A percentile compares a stretch with the other conserved stretches of the same genome.
phyloP scores from a whole-genome alignment of 2,329 filamentous ascomycete genomes.

The Massarina eburnea region DNA sequence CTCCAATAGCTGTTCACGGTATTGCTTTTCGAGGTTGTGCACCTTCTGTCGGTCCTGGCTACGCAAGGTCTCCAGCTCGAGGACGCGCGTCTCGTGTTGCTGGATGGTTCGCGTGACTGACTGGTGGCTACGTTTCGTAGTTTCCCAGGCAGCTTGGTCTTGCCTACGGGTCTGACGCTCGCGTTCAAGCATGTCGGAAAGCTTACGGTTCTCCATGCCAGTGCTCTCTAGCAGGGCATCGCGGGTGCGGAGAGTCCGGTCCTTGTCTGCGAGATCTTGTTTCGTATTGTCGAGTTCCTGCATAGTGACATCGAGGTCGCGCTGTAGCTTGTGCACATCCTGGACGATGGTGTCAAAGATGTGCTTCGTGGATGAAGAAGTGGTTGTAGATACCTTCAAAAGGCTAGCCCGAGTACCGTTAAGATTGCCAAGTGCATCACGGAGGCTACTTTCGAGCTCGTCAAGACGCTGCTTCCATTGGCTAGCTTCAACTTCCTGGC shows the following conservation, averaged over 20 bases:
- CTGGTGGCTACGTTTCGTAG: conserved; percentile 82
- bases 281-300: conserved; percentile 80
- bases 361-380: conserved; percentile 7
- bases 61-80: conserved; percentile 81
- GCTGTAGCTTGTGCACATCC: conserved; percentile 84
- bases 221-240: conserved; percentile 87
- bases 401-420: conserved; percentile 83
- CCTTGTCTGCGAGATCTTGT: conserved; percentile 81
- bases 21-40: conserved; percentile 72
- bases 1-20: conserved; percentile 85
- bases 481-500: conserved; percentile 82
- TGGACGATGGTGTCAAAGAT: conserved; percentile 38
- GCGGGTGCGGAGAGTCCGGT: conserved; percentile 84
- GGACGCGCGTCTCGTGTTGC: conserved; percentile 79
- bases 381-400: conserved; percentile 62
- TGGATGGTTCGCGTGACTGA: conserved; percentile 84
- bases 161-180: conserved; percentile 82
- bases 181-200: conserved; percentile 87
- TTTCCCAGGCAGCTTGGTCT: conserved; percentile 85
- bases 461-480: conserved; percentile 90
- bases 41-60: conserved; percentile 78
- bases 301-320: conserved; percentile 80
- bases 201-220: conserved; percentile 79
- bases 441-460: conserved; percentile 85
- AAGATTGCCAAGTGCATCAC: conserved; percentile 83